Conservation (phyloP, 2,329 filamentous ascomycete genomes). For the Aspergillus alliaceus region DNA sequence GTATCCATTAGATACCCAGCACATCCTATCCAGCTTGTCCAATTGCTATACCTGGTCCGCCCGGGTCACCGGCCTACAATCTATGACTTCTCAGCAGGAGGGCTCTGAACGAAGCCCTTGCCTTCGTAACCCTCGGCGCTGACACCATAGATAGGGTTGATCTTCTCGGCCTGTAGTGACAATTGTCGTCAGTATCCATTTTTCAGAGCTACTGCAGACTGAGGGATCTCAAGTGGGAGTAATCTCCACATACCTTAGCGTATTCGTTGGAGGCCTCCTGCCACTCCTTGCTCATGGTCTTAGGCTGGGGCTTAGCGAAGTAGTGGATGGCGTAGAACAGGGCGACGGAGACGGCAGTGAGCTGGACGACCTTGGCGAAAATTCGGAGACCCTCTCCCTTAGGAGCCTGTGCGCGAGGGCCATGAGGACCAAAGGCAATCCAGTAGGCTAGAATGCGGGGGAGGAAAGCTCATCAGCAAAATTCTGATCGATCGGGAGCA, state of each 20-base stretch:
- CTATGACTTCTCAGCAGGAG: constrained; percentile 41
- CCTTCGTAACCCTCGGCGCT: constrained; percentile 76
- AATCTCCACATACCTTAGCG: constrained; percentile 68
- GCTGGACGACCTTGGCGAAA: constrained; percentile 68
- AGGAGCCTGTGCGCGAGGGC: constrained; percentile 78
- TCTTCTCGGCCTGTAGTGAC: constrained; percentile 67
- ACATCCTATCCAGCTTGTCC: constrained; percentile 16
- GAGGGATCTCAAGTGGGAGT: neutral
- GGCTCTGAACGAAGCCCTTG: constrained; percentile 73
- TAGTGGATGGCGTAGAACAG: constrained; percentile 72
- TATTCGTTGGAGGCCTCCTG: constrained; percentile 95
- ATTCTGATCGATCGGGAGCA: constrained; percentile 10
- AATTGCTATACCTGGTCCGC: constrained; percentile 26
- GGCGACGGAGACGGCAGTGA: constrained; percentile 64
- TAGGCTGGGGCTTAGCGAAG: constrained; percentile 70
- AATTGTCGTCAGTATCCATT: constrained; percentile 19
- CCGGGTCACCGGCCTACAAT: constrained; percentile 19
- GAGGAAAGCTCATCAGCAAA: constrained; percentile 24
- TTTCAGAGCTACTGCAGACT: neutral
- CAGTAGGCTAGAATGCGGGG: constrained; percentile 74
- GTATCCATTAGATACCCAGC: constrained; percentile 1
- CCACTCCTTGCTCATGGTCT: constrained; percentile 95
- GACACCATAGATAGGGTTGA: constrained; percentile 84
- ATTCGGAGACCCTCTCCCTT: constrained; percentile 83
- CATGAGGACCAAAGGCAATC: constrained; percentile 97